Evolutionary conservation across 768 basidiomycete genomes (phyloP).

Genomic region (Xerocomus potaroensis): DNA sequence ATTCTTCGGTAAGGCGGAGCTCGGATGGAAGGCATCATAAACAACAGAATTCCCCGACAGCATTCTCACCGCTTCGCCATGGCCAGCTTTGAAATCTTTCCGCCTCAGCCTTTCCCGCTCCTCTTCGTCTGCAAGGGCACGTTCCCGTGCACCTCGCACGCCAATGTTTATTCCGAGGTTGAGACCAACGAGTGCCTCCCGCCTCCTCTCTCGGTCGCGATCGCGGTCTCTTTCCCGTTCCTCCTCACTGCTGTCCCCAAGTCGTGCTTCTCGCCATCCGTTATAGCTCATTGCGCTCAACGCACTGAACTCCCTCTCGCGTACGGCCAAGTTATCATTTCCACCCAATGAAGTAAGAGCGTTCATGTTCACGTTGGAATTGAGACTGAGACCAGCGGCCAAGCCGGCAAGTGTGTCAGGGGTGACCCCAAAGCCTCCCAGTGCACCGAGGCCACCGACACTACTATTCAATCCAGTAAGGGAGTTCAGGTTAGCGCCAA

Average conservation of each 20-base stretch:
- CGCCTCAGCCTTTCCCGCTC: constrained; percentile 52
- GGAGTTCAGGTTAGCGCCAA: constrained; percentile 24
- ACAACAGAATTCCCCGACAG: constrained; percentile 43
- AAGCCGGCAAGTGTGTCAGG: constrained; percentile 27
- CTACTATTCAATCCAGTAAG: constrained; percentile 23
- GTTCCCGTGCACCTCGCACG: constrained; percentile 55
- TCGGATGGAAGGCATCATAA: constrained; percentile 78
- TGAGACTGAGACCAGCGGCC: constrained; percentile 29
- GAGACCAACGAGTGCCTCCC: constrained; percentile 42
- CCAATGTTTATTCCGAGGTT: constrained; percentile 26
- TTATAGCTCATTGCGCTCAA: constrained; percentile 46
- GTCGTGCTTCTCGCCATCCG: constrained; percentile 35
- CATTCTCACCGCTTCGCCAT: constrained; percentile 36
- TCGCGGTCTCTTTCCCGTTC: constrained; percentile 48
- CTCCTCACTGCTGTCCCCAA: constrained; percentile 31
- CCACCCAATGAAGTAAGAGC: constrained; percentile 23
- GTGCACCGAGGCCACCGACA: constrained; percentile 25
- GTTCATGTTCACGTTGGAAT: constrained; percentile 25
- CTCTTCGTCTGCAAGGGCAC: constrained; percentile 56
- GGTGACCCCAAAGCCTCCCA: constrained; percentile 25
- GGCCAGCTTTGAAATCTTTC: constrained; percentile 43
- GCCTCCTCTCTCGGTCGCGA: constrained; percentile 36
- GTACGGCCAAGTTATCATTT: constrained; percentile 30
- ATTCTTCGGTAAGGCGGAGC: constrained; percentile 33
- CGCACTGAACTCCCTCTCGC: constrained; percentile 46